Evolutionary conservation across 129 eudicot genomes (phyloP).

Genomic region (Erigeron canadensis): DNA sequence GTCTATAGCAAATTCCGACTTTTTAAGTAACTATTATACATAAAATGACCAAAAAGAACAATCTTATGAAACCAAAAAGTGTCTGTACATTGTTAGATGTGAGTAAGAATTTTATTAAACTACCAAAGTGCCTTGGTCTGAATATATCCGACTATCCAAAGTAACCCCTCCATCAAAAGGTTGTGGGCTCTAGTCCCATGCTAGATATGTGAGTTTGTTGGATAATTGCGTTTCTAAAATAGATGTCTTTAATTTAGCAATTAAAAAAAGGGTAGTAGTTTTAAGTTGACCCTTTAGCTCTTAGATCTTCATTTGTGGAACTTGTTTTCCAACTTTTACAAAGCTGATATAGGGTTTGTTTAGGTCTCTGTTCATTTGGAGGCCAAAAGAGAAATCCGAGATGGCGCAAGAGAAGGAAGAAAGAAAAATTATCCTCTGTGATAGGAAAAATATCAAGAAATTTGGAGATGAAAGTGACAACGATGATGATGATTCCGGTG

Average conservation of each 20-base stretch:
- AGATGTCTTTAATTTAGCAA: too few species aligned
- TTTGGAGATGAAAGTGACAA: constrained; percentile 50
- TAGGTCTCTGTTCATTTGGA: constrained; percentile 90
- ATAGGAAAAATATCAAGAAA: constrained; percentile 45
- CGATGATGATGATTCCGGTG: constrained; percentile 62
- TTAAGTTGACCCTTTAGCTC: background rate
- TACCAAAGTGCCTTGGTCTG: too few species aligned
- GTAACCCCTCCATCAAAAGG: too few species aligned
- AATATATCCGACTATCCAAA: too few species aligned
- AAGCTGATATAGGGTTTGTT: background rate
- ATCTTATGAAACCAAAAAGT: too few species aligned
- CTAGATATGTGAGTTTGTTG: too few species aligned
- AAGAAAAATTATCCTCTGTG: constrained; percentile 56
- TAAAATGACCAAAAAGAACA: background rate
- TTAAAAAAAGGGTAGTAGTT: too few species aligned
- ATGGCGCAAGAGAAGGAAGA: constrained; percentile 48
- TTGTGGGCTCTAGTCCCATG: too few species aligned
- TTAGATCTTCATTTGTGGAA: background rate
- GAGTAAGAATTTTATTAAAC: too few species aligned
- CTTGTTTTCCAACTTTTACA: background rate
- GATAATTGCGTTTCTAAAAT: too few species aligned
- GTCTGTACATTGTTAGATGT: too few species aligned
- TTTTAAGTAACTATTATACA: background rate
- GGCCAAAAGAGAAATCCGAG: constrained; percentile 62
- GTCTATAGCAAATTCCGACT: background rate